Evolutionary conservation across 2,329 filamentous ascomycete genomes (phyloP), one percentile per base, ranked within the genome.

Genomic region (Amphichorda felina): DNA sequence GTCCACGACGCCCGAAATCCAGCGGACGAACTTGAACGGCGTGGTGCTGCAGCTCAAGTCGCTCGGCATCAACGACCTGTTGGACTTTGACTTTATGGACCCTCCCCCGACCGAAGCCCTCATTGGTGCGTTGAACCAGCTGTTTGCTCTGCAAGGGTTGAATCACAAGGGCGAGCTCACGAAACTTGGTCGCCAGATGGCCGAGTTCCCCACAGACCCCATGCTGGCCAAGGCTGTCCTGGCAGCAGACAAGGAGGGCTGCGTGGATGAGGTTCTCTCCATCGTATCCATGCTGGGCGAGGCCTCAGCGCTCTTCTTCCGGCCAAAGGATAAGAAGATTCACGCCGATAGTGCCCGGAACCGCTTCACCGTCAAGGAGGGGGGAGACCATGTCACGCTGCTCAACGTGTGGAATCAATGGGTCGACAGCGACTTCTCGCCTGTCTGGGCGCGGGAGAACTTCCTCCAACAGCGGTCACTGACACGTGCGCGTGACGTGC

Each of bases 61-160:
- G 0, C 68, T 96, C 0, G 88, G 88, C 8, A 93, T 98, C 54
- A 86, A 94, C 51, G 82, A 96, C 48, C 66, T 98, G 0, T 72
- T 98, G 5, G 79, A 89, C 40, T 98, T 98, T 50, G 88, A 95
- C 52, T 96, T 94, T 48, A 87, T 96, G 77, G 89, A 96, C 46
- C 81, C 88, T 1, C 91, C 91, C 0, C 82, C 88, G 0, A 84
- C 86, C 0, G 86, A 95, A 50, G 84, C 87, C 1, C 73, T 98
- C 22, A 94, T 94, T 43, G 78, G 82, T 16, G 83, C 87, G 0
- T 64, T 98, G 31, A 91, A 96, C 54, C 81, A 91, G 49, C 72
- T 98, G 1, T 98, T 94, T 52, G 87, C 87, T 0, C 68, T 96
- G 0, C 87, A 91, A 19, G 86, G 85, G 0, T 66, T 98, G 33